phyloP scores from a whole-genome alignment of 1,284 basidiomycete species.

The Singerocomus inundabilis region DNA sequence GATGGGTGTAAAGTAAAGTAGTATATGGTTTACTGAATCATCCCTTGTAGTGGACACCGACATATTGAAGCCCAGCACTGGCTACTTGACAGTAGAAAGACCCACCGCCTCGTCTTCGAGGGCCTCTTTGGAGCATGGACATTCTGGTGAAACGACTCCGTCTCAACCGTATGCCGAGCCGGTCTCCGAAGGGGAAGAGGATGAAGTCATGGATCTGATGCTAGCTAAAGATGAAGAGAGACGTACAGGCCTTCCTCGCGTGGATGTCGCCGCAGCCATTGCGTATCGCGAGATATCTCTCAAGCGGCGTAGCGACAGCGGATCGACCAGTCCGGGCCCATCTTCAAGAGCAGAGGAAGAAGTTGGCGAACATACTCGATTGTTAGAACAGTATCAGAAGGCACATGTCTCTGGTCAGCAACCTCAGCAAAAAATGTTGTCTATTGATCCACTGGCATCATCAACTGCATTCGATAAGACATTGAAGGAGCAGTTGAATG shows the following conservation, averaged over 20 bases:
- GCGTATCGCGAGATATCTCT: constrained; percentile 80
- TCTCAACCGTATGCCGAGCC: constrained; percentile 77
- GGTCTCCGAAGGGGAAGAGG: constrained; percentile 88
- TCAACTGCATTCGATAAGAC: constrained; percentile 81
- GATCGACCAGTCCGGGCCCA: constrained; percentile 13
- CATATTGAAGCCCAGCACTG: constrained; percentile 85
- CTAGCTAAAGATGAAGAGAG: constrained; percentile 78
- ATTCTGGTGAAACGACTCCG: constrained; percentile 51
- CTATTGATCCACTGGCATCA: constrained; percentile 84
- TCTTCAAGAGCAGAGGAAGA: constrained; percentile 28
- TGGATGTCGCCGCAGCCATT: constrained; percentile 74
- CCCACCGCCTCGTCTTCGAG: constrained; percentile 51
- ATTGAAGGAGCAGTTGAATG: constrained; percentile 59
- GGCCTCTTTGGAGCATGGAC: constrained; percentile 42
- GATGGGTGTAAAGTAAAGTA: too few species aligned
- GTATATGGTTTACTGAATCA: not conserved
- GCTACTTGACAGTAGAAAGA: constrained; percentile 76
- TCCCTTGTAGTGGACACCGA: constrained; percentile 77
- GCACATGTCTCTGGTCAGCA: constrained; percentile 18
- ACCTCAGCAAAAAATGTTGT: constrained; percentile 46
- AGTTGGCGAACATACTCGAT: constrained; percentile 43
- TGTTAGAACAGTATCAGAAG: constrained; percentile 33
- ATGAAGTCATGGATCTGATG: constrained; percentile 67
- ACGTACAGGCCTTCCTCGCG: constrained; percentile 70
- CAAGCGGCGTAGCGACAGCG: constrained; percentile 43